Percentiles rank a stretch among this genome's conserved stretches.
Evolutionary conservation across 305 asterid genomes (phyloP).

Genomic region (Plantago rigida): DNA sequence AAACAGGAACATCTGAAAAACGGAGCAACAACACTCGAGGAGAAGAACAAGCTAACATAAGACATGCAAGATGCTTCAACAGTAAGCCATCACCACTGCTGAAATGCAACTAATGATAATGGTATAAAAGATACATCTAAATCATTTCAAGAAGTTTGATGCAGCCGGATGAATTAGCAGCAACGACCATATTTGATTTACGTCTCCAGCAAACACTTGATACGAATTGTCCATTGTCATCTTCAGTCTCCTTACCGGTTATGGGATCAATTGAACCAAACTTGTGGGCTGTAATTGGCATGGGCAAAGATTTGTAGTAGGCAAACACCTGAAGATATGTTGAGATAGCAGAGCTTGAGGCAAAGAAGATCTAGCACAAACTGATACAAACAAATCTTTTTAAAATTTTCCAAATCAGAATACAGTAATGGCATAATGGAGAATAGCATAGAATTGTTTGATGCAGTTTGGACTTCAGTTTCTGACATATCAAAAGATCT

Average conservation of each 20-base stretch:
- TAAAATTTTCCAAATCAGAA: too few species aligned
- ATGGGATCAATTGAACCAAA: slow-evolving; percentile 39
- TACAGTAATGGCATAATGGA: not conserved
- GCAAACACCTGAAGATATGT: slow-evolving; percentile 45
- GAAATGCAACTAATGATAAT: not conserved
- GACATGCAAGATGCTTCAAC: not conserved
- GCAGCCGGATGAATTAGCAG: slow-evolving; percentile 51
- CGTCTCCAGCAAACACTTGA: slow-evolving; percentile 62
- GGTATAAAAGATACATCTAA: slow-evolving; percentile 13
- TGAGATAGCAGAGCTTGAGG: not conserved
- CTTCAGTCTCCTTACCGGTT: slow-evolving; percentile 33
- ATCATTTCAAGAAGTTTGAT: slow-evolving; percentile 40
- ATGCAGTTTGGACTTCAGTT: not conserved
- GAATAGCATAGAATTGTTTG: not conserved
- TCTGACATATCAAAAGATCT: not conserved
- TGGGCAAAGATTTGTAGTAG: slow-evolving; percentile 47
- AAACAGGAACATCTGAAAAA: not conserved
- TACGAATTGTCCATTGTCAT: slow-evolving; percentile 37
- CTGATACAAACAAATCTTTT: not conserved
- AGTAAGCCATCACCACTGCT: not conserved
- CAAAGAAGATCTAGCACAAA: not conserved
- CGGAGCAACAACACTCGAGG: not conserved
- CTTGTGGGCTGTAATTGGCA: slow-evolving; percentile 45
- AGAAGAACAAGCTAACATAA: not conserved
- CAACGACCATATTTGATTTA: slow-evolving; percentile 44